Conservation (phyloP, 2,329 filamentous ascomycete genomes). For the Cercospora sp. region DNA sequence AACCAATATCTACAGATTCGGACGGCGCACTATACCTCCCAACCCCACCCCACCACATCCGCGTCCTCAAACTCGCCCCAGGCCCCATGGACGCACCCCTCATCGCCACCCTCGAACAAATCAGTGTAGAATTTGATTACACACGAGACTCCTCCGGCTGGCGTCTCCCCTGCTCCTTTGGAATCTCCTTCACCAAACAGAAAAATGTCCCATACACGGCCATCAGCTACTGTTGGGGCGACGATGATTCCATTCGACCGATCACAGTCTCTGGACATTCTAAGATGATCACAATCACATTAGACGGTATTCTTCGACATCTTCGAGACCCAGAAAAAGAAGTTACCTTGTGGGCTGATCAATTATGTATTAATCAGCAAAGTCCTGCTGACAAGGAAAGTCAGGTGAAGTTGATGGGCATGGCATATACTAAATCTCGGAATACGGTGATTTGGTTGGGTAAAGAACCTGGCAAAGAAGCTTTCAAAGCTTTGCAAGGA, state of each 20-base stretch:
- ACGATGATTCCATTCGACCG: background rate
- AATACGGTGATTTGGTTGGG: background rate
- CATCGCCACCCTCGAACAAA: background rate
- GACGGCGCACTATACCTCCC: background rate
- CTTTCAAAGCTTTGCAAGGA: slow-evolving; percentile 2
- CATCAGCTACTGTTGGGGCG: background rate
- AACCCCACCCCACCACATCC: background rate
- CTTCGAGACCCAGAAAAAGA: background rate
- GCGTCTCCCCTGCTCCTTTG: background rate
- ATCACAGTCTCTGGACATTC: background rate
- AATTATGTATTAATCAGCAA: background rate
- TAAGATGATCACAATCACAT: background rate
- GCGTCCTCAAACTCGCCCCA: background rate
- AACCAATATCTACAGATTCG: background rate
- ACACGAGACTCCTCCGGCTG: background rate
- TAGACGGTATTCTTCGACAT: background rate
- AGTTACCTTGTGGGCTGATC: background rate
- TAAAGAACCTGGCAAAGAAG: background rate
- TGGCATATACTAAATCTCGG: background rate
- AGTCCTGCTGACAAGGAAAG: background rate
- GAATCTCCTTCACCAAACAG: background rate
- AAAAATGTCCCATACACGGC: slow-evolving; percentile 4
- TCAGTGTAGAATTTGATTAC: background rate
- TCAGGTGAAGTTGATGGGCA: background rate
- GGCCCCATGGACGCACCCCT: background rate